Evolutionary conservation across 176 grass and related monocot genomes (phyloP).

Genomic region (Carex littledalei): DNA sequence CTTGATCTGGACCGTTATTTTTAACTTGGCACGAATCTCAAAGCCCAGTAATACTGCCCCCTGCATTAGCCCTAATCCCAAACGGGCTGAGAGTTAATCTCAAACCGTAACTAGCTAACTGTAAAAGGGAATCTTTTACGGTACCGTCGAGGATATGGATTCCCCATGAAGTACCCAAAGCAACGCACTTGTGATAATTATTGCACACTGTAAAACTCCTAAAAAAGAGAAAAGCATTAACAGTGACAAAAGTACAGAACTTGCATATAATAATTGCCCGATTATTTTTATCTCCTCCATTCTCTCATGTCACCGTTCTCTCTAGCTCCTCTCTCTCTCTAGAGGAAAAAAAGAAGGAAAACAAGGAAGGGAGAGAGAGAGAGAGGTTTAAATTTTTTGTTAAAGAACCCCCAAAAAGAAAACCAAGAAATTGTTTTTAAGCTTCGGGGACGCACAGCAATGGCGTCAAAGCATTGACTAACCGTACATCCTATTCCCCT

Average conservation of each 20-base stretch:
- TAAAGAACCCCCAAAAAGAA: not conserved
- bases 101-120: too few relatives aligned
- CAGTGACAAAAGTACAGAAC: not conserved
- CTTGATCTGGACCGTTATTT: too few relatives aligned
- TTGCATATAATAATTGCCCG: not conserved
- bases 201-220: not conserved
- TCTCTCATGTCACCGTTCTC: not conserved
- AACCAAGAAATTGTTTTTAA: not conserved
- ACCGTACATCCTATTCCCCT: not conserved
- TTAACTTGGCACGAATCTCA: too few relatives aligned
- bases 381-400: not conserved
- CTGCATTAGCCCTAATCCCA: too few relatives aligned
- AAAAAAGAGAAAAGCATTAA: not conserved
- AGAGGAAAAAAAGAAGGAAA: not conserved
- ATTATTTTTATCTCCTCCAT: not conserved
- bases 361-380: not conserved
- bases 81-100: too few relatives aligned
- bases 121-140: too few relatives aligned
- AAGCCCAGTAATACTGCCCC: too few relatives aligned
- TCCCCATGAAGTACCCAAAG: constrained; percentile 12
- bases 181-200: not conserved
- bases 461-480: constrained; percentile 14
- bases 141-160: too few relatives aligned
- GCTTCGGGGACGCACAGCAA: constrained; percentile 6
- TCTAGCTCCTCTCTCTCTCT: not conserved